Conservation (phyloP, 257 asterid species). For the Plantago ovata region DNA sequence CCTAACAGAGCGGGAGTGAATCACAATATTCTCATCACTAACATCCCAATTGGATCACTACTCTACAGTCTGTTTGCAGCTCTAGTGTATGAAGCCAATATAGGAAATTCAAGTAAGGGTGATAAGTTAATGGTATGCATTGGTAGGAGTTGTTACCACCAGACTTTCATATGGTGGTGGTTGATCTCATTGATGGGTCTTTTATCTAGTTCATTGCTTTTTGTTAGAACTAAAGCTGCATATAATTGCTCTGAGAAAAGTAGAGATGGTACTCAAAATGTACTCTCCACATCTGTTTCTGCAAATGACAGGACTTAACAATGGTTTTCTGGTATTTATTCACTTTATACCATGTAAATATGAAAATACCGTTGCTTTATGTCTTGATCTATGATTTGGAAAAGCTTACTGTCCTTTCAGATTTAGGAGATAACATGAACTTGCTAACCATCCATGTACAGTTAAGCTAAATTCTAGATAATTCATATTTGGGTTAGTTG, state of each 20-base stretch:
- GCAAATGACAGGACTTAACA: constrained; percentile 8
- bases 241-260: constrained; percentile 34
- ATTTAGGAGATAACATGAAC: too few relatives aligned
- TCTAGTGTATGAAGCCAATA: constrained; percentile 44
- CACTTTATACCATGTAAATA: too few relatives aligned
- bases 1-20: constrained; percentile 60
- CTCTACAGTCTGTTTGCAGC: constrained; percentile 65
- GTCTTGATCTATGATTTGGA: too few relatives aligned
- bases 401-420: too few relatives aligned
- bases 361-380: too few relatives aligned
- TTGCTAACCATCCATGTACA: too few relatives aligned
- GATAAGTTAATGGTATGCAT: constrained; percentile 51
- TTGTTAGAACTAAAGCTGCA: constrained; percentile 42
- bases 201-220: constrained; percentile 43
- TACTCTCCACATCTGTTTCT: constrained; percentile 22
- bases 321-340: background rate
- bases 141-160: constrained; percentile 48
- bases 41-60: constrained; percentile 65
- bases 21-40: constrained; percentile 62
- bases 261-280: constrained; percentile 16
- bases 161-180: constrained; percentile 62
- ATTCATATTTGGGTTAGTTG: too few relatives aligned
- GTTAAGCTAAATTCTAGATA: too few relatives aligned
- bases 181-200: constrained; percentile 50
- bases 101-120: constrained; percentile 29